Evolutionary conservation across 352 stramenopile species (phyloP).

Genomic region (Phytophthora sp.): DNA sequence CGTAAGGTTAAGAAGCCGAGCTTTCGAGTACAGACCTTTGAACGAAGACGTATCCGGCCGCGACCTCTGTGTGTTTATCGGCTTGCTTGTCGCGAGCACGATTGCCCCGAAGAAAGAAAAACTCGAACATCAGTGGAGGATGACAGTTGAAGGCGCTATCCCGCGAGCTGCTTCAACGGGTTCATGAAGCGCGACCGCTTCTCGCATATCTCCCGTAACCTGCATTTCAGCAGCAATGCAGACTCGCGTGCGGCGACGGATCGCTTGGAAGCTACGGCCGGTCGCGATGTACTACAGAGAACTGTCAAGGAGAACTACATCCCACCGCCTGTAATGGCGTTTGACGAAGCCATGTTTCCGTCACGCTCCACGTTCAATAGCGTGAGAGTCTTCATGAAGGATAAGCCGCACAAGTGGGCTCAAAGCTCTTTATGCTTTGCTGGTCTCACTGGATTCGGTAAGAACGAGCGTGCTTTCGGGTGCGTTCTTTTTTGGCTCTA

Average conservation of each 20-base stretch:
- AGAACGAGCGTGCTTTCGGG: not conserved
- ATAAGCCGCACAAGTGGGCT: not conserved
- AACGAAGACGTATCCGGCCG: too few relatives aligned
- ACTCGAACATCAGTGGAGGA: not conserved
- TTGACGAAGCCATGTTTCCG: constrained; percentile 31
- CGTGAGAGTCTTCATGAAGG: constrained; percentile 10
- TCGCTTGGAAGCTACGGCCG: constrained; percentile 11
- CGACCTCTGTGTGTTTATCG: constrained; percentile 14
- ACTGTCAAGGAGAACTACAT: constrained; percentile 17
- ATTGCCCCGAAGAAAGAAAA: constrained; percentile 15
- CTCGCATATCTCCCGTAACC: not conserved
- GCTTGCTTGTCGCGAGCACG: not conserved
- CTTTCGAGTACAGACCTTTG: constrained; percentile 3
- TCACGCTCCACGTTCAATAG: not conserved
- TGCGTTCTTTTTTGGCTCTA: constrained; percentile 1
- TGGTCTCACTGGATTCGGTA: constrained; percentile 22
- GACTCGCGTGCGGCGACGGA: constrained; percentile 4
- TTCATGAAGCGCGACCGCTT: not conserved
- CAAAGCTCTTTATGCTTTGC: constrained; percentile 10
- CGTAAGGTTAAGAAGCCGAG: not conserved
- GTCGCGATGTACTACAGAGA: constrained; percentile 4
- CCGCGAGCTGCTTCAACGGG: not conserved
- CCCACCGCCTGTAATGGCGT: not conserved
- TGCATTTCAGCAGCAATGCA: constrained; percentile 14
- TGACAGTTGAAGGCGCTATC: constrained; percentile 6